Evolutionary conservation across 345 rosid genomes (phyloP), one percentile per base, ranked within the genome.

Genomic region (Ceriops zippeliana): DNA sequence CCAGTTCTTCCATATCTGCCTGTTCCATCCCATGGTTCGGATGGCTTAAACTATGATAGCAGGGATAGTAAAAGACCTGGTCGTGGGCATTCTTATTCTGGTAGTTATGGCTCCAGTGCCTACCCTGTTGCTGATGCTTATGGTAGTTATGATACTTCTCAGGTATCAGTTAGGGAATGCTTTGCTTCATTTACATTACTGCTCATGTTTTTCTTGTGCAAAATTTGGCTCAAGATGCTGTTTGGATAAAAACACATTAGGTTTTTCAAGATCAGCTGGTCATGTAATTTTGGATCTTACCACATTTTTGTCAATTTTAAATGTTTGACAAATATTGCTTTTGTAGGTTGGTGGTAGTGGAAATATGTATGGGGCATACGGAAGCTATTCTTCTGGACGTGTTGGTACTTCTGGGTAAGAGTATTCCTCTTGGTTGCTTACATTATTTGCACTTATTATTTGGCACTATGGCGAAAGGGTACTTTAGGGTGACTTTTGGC

Each of bases 1-100:
- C 99, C 97, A 35, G 96, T 95, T 69, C 76, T 95, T 70, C 97
- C 97, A 6, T 95, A 92, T 73, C 86, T 90, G 71, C 92, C 96
- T 20, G 83, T 90, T 71, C 83, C 96, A 76, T 76, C 86, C 27
- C 96, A 91, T 63, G 76, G 78, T 66, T 77, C 88, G 31, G 88
- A 89, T 21, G 28, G 79, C 65, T 70, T 84, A 66, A 65, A 66
- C 63, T 86, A 89, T 68, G 90, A 86, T 67, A 78, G 85, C 59
- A 89, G 97, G 78, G 98, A 90, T 67, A 84, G 80, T 85, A 88
- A 83, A 84, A 91, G 96, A 72, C 84, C 76, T 74, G 86, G 80
- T 7, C 96, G 89, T 28, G 90, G 96, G 26, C 89, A 82, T 83
- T 75, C 83, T 67, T 90, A 87, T 82, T 79, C 93, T 76, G 86